These are phyloP conservation scores for Daldinia bambusicola DNA, from an alignment of 495 filamentous ascomycete species.

Conservation along the genomic window DNA sequence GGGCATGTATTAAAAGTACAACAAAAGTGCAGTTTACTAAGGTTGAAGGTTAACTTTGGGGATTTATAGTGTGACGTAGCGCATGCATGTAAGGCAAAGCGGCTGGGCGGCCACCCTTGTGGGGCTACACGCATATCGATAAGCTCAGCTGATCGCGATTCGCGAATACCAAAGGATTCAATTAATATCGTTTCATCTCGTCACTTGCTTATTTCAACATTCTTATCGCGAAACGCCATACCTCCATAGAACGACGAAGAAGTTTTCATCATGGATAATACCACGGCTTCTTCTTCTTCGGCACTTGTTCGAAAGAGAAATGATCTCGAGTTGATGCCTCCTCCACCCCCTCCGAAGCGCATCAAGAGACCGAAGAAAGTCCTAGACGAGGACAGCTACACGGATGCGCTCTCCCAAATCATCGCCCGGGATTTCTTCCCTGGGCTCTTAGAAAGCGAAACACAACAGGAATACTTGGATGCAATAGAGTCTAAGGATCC, in stretches of 20 bases:
- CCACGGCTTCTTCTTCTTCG: slow-evolving; percentile 35
- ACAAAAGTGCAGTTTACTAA: no score
- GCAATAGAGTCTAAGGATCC: slow-evolving; percentile 85
- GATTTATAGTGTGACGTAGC: not conserved
- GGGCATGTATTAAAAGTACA: no score
- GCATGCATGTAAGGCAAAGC: not conserved
- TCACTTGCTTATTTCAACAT: not conserved
- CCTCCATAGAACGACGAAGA: not conserved
- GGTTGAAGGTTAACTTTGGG: not conserved
- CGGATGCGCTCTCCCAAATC: slow-evolving; percentile 88
- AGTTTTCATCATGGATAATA: slow-evolving; percentile 46
- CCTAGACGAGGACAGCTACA: slow-evolving; percentile 94
- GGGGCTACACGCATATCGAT: slow-evolving; percentile 6
- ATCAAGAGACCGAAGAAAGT: slow-evolving; percentile 92
- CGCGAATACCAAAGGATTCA: not conserved
- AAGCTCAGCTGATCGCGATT: slow-evolving; percentile 4
- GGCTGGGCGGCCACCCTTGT: not conserved
- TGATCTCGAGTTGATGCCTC: slow-evolving; percentile 85
- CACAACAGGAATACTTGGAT: slow-evolving; percentile 90
- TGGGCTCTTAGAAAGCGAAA: slow-evolving; percentile 83
- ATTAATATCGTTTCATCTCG: not conserved
- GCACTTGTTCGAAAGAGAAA: slow-evolving; percentile 72
- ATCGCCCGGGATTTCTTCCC: slow-evolving; percentile 98
- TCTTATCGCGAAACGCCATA: not conserved
- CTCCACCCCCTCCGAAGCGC: slow-evolving; percentile 85